Percentiles rank a stretch among this genome's conserved stretches.
Evolutionary conservation across 441 rosid genomes (phyloP).

Genomic region (Gossypium davidsonii): DNA sequence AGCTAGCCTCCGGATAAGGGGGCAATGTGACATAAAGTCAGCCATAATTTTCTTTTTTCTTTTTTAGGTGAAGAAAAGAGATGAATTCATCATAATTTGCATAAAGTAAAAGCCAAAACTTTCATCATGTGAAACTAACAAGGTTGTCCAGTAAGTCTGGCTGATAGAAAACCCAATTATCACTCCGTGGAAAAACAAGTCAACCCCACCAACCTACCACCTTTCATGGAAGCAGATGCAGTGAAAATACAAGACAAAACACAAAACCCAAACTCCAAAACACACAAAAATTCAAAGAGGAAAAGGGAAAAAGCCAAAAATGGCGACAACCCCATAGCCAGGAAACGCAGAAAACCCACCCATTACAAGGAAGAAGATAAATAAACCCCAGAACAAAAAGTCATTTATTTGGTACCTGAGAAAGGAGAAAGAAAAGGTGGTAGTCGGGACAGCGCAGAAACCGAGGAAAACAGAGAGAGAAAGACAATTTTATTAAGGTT

Average conservation of each 20-base stretch:
- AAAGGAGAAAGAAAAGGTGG: slow-evolving; percentile 20
- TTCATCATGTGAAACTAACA: slow-evolving; percentile 18
- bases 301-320: slow-evolving; percentile 16
- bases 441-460: slow-evolving; percentile 29
- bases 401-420: slow-evolving; percentile 25
- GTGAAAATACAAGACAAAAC: slow-evolving; percentile 5
- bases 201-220: slow-evolving; percentile 78
- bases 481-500: slow-evolving; percentile 7
- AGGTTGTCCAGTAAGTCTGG: slow-evolving; percentile 17
- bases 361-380: slow-evolving; percentile 17
- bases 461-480: slow-evolving; percentile 12
- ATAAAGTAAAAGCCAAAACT: slow-evolving; percentile 16
- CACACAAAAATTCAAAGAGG: slow-evolving; percentile 18
- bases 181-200: slow-evolving; percentile 33
- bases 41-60: not conserved
- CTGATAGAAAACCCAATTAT: slow-evolving; percentile 18
- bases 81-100: slow-evolving; percentile 14
- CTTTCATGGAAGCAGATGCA: slow-evolving; percentile 40
- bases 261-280: slow-evolving; percentile 10
- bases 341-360: not conserved
- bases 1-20: slow-evolving; percentile 16
- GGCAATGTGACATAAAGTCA: slow-evolving; percentile 21
- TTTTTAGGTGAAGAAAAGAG: not conserved
- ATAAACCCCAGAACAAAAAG: not conserved
- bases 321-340: slow-evolving; percentile 18